Evolutionary conservation across 2,329 filamentous ascomycete species (phyloP).

Genomic region (Paecilomyces sp.): DNA sequence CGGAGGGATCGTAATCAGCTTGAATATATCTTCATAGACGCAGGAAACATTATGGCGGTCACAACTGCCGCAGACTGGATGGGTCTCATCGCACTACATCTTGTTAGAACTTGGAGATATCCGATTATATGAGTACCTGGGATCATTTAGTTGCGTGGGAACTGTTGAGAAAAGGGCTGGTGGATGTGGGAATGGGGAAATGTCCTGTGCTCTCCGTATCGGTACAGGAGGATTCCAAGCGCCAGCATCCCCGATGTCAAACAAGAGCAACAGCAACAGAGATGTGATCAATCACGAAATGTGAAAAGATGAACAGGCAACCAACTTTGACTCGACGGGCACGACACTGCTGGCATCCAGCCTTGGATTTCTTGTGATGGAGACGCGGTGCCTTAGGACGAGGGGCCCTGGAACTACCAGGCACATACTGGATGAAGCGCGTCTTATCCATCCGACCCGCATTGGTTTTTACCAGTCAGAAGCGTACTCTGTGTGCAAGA

Average conservation of each 20-base stretch:
- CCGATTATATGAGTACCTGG: background rate
- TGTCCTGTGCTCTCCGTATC: background rate
- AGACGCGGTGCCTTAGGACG: background rate
- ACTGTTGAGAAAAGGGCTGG: background rate
- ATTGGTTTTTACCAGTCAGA: background rate
- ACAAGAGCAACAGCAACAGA: background rate
- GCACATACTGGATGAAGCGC: background rate
- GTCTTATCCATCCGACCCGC: background rate
- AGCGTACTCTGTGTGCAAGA: background rate
- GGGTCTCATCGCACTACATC: constrained; percentile 8
- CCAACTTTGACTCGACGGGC: constrained; percentile 11
- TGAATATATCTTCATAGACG: constrained; percentile 6
- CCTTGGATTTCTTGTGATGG: constrained; percentile 6
- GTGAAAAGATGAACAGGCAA: background rate
- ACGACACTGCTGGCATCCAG: constrained; percentile 10
- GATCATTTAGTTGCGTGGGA: background rate
- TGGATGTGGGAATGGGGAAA: background rate
- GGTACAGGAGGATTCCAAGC: background rate
- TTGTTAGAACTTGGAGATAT: background rate
- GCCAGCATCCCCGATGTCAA: background rate
- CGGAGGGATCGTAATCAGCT: background rate
- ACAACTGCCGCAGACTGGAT: constrained; percentile 9
- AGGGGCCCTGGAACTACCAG: background rate
- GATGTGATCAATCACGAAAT: background rate
- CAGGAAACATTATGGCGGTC: constrained; percentile 6